Evolutionary conservation across 176 grass and related monocot genomes (phyloP), one percentile per base, ranked within the genome.

Genomic region (Leersia perrieri): DNA sequence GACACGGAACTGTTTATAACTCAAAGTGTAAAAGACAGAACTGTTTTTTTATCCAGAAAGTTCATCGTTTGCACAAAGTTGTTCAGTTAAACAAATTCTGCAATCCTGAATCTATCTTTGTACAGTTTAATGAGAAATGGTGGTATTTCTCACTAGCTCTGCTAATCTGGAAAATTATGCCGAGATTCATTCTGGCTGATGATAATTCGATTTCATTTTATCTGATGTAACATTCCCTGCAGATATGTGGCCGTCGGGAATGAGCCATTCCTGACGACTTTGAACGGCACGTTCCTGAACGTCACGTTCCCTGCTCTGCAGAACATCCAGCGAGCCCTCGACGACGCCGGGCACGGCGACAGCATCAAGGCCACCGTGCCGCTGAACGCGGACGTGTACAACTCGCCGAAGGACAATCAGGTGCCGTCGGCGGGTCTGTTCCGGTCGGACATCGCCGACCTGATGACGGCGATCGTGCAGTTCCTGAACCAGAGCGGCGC

Each of bases 241-340:
- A 97, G 94, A 55, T 94, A 94, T 53, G 89, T 97, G n/a, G 91
- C 94, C 63, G 94, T 97, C 14, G 94, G 94, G 62, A 97, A 97
- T 1, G 94, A 97, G 78, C 94, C 94, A 5, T 97, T 97, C 78
- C 84, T 97, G 32, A 60, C 81, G 75, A 72, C 94, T 1, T 77
- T 88, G 5, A 97, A 97, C 58, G 87, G 82, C 35, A 91, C 94
- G 10, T 97, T 82, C 86, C 75, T 91, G 83, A 94, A 94, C 41
- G 89, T 91, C 2, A 97, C 94, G 14, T 27, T 97, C 8, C 94
- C 94, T 0, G 94, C 94, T 1, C 74, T 97, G 41, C 60, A 92
- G 83, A 97, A 94, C 89, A 88, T 97, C 63, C 94, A 97, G 63
- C 86, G 71, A 12, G 94, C 91, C 1, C 91, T 97, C 2, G 27